Base-by-base conservation (phyloP, 176 grass and related monocot genomes). In the Paspalum notatum region DNA sequence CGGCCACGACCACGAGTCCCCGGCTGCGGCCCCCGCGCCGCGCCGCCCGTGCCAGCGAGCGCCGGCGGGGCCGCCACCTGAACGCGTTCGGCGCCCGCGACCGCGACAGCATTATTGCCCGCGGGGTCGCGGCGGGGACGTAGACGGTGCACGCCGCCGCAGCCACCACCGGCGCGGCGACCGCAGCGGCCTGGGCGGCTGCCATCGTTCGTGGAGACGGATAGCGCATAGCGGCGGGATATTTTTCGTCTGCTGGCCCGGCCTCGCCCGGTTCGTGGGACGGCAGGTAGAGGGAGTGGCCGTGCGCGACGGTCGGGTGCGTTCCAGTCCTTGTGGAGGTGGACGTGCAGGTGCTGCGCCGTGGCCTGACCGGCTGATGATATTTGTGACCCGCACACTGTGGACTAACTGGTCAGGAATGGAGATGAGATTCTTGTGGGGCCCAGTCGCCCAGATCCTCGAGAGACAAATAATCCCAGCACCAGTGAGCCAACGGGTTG, bases 1-100 rank as follows among this genome's bases (percentile, higher is more conserved):
- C 87, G 76, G 61, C 76, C 42, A 87, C 87, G 83, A 89, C 25
- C 27, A 86, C 76, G 75, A 76, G 74, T 14, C 75, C 73, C 7
- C 40, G 54, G 50, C 27, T 12, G 78, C 77, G 85, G 60, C 73
- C 6, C 37, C 57, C 62, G 62, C 57, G 70, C 82, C 55, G 78
- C 32, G 73, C 8, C 24, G 79, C 21, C 66, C 71, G 75, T 22
- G 71, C 20, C 45, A 41, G 11, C 62, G 18, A 16, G 46, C 63
- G 75, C 60, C 66, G 83, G 16, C 79, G 68, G 26, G 68, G 49
- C 2, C 53, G 26, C 62, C 75, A 65, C 48, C 83, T 62, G 75
- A 66, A 14, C 80, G 12, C 62, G 41, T 72, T 39, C 63, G 61
- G 12, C 17, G 5, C 12, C 20, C 63, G 2, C 22, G 42, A 17